These are phyloP conservation scores for Chlorella ohadii DNA, from an alignment of 139 green algal species.

Conservation along the genomic window DNA sequence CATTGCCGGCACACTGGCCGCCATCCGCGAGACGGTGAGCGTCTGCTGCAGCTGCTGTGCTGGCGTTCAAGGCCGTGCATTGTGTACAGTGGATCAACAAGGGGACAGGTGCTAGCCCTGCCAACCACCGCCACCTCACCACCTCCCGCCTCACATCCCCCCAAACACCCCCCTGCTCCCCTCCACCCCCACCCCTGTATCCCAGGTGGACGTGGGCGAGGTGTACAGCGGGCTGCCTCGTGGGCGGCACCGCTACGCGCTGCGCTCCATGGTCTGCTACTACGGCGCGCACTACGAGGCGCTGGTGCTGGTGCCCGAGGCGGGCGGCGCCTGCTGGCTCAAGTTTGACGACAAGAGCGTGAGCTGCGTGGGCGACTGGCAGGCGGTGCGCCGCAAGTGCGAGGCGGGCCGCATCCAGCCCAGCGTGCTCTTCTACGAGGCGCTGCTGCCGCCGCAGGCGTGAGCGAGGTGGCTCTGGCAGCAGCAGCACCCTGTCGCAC, in stretches of 20 bases:
- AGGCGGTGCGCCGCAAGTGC: conserved; percentile 68
- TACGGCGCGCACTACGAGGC: conserved; percentile 90
- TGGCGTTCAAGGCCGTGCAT: too few species aligned
- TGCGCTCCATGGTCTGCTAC: conserved; percentile 86
- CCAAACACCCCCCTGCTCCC: background rate
- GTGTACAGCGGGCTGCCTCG: background rate
- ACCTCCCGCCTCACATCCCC: too few species aligned
- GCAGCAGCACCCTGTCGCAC: too few species aligned
- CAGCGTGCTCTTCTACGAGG: conserved; percentile 31
- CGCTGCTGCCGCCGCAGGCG: background rate
- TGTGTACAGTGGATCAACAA: too few species aligned
- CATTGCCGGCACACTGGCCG: conserved; percentile 49
- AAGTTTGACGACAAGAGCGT: conserved; percentile 56
- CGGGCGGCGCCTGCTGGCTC: conserved; percentile 73
- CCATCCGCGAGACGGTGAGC: conserved; percentile 19
- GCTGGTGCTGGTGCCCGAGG: conserved; percentile 63
- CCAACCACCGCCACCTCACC: too few species aligned
- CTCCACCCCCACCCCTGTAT: too few species aligned
- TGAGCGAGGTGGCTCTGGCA: too few species aligned
- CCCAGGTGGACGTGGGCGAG: conserved; percentile 10
- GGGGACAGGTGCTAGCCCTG: too few species aligned
- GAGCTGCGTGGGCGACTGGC: conserved; percentile 60
- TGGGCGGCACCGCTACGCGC: conserved; percentile 51
- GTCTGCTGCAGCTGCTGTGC: too few species aligned
- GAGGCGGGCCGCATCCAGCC: conserved; percentile 70